Base-by-base conservation (phyloP, 2,329 filamentous ascomycete species). In the Scedosporium aurantiacum region DNA sequence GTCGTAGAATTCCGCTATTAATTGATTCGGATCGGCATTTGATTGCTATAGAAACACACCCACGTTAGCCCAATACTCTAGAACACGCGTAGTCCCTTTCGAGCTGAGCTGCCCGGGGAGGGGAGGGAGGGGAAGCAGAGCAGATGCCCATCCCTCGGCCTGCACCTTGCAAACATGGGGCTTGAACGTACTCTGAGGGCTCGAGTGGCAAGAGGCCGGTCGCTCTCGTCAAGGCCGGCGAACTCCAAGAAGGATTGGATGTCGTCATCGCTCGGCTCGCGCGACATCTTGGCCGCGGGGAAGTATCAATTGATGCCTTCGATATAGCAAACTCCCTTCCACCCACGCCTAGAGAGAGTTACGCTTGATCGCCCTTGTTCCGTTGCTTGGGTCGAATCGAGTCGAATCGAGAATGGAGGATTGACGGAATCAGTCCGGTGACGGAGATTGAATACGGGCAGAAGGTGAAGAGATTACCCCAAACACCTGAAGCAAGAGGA, bases 1-100 rank as follows among this genome's bases (percentile, higher is more conserved):
- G 64, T 85, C 80, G 59, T 78, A 82, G 65, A 74, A 84, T 60
- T 84, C 78, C 61, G 75, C 75, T 1, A 81, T 68, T 1, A 84
- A 82, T 23, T 73, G 70, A 54, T 80, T 74, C 40, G 78, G 66
- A 65, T 79, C 76, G 54, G 77, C 74, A 41, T 73, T 75, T 64
- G 82, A 74, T 63, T 68, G 70, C 72, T 74, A 10, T 12, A 37
- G 3, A 2, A 4, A 37, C 32, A n/a, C 43, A n/a, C 43, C 43
- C 16, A 47, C 16, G 43, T 47, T 23, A 47, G 43, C 43, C 16
- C 43, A 47, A 47, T 47, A 6, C n/a, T 47, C 43, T 10, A 47
- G 10, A 37, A 37, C 12, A 37, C 32, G 3, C 10, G 32, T 14
- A 6, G 43, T 47, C n/a, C 43, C 5, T 47, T 47, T 14, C 16